These are phyloP conservation scores for Boletus eberwhitei DNA, from an alignment of 768 basidiomycete species.

Conservation along the genomic window DNA sequence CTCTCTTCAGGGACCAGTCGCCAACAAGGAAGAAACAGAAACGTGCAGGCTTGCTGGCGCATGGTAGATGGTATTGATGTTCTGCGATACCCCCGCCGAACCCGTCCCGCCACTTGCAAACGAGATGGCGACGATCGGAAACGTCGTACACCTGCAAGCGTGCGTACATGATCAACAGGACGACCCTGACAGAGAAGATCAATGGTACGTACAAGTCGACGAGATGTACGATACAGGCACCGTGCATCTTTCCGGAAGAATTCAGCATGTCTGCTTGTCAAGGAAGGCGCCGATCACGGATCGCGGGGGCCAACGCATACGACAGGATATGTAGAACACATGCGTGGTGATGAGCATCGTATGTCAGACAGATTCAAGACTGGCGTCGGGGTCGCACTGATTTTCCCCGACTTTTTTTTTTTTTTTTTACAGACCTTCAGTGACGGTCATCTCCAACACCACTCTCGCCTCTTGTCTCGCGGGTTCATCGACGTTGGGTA, in stretches of 20 bases:
- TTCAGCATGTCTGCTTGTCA: slow-evolving; percentile 43
- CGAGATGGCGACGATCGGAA: slow-evolving; percentile 37
- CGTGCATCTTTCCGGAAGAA: slow-evolving; percentile 34
- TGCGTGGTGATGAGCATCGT: background rate
- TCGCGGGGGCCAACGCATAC: background rate
- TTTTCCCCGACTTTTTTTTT: background rate
- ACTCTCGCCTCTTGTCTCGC: slow-evolving; percentile 36
- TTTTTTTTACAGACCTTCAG: slow-evolving; percentile 36
- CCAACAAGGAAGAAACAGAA: background rate
- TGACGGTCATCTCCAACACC: slow-evolving; percentile 42
- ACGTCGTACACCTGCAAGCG: slow-evolving; percentile 38
- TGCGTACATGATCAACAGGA: background rate
- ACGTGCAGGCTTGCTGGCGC: slow-evolving; percentile 39
- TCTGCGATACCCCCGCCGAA: slow-evolving; percentile 41
- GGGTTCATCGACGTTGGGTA: slow-evolving; percentile 35
- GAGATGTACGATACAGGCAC: slow-evolving; percentile 41
- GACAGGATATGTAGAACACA: background rate
- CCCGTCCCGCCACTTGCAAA: slow-evolving; percentile 29
- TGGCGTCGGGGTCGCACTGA: background rate
- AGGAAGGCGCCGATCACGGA: background rate
- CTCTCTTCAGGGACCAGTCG: background rate
- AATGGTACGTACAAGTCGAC: slow-evolving; percentile 42
- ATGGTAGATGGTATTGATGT: slow-evolving; percentile 46
- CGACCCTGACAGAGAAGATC: background rate
- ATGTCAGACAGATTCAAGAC: background rate